A percentile compares a stretch with the other conserved stretches of the same genome.
Evolutionary conservation across 2,329 filamentous ascomycete genomes (phyloP).

Genomic region (Neodidymelliopsis sp.): DNA sequence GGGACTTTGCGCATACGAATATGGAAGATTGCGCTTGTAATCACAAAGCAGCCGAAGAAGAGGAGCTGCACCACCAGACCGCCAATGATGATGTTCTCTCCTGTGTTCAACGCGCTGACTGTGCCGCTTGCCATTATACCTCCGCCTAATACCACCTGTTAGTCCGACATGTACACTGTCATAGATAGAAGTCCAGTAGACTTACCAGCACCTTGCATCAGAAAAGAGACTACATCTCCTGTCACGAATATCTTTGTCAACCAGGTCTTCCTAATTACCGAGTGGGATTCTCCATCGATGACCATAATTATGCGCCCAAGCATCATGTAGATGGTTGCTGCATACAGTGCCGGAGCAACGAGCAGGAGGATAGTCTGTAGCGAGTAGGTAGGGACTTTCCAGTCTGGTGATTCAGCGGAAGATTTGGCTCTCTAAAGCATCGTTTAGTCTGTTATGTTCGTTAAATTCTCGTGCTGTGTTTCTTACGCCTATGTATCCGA

Average conservation of each 20-base stretch:
- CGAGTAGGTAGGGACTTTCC: slow-evolving; percentile 47
- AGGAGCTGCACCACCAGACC: slow-evolving; percentile 56
- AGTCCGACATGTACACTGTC: slow-evolving; percentile 19
- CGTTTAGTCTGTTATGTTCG: neutral
- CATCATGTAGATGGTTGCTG: slow-evolving; percentile 60
- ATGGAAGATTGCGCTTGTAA: slow-evolving; percentile 30
- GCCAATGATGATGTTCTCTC: slow-evolving; percentile 31
- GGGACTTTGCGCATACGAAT: slow-evolving; percentile 20
- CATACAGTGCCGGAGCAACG: slow-evolving; percentile 56
- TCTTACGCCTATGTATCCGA: slow-evolving; percentile 56
- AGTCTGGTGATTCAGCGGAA: slow-evolving; percentile 32
- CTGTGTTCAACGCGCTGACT: slow-evolving; percentile 12
- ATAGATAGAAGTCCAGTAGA: slow-evolving; percentile 16
- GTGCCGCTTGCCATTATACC: slow-evolving; percentile 26
- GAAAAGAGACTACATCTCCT: slow-evolving; percentile 56
- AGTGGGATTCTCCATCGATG: slow-evolving; percentile 48
- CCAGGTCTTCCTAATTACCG: slow-evolving; percentile 49
- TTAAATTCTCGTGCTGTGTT: neutral
- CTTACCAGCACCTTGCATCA: slow-evolving; percentile 47
- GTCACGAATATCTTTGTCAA: slow-evolving; percentile 56
- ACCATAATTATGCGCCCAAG: slow-evolving; percentile 55
- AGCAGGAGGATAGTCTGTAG: slow-evolving; percentile 53
- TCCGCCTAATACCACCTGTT: slow-evolving; percentile 16
- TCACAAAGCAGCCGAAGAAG: slow-evolving; percentile 59
- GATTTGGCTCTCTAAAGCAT: slow-evolving; percentile 10